These are phyloP conservation scores for Glycine soja DNA, from an alignment of 306 rosid genomes.

Conservation along the genomic window DNA sequence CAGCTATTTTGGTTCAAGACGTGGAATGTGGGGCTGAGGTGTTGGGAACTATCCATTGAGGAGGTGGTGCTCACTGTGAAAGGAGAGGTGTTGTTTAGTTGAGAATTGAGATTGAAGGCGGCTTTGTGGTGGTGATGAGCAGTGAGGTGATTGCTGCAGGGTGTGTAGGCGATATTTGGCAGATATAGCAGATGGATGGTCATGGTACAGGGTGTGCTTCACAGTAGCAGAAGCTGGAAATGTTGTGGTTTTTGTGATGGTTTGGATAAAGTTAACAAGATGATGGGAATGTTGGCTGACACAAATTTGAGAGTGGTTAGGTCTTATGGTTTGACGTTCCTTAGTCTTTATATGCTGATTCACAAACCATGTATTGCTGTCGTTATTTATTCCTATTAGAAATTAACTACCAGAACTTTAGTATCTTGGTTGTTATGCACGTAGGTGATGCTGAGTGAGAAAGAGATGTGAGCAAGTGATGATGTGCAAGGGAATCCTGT, in stretches of 20 bases:
- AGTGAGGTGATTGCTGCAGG: too few species aligned
- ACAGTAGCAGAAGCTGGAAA: too few species aligned
- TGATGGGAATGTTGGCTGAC: background rate
- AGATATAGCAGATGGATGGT: too few species aligned
- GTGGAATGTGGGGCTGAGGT: background rate
- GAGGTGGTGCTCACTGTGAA: background rate
- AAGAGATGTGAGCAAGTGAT: slow-evolving; percentile 12
- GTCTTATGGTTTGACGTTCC: background rate
- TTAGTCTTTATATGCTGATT: background rate
- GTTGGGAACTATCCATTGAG: background rate
- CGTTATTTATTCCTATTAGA: background rate
- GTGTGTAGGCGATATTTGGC: too few species aligned
- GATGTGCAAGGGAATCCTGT: background rate
- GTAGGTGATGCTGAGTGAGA: background rate
- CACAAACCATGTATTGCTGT: background rate
- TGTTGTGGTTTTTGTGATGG: too few species aligned
- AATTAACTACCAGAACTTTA: background rate
- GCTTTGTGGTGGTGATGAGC: background rate
- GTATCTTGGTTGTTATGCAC: background rate
- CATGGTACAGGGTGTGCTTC: too few species aligned
- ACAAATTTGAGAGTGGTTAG: background rate
- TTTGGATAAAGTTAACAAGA: too few species aligned
- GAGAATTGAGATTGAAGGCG: background rate
- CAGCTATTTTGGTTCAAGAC: background rate
- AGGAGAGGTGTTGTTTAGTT: background rate